Conservation (phyloP, 2,329 filamentous ascomycete species). For the Incumbomyces lentus region DNA sequence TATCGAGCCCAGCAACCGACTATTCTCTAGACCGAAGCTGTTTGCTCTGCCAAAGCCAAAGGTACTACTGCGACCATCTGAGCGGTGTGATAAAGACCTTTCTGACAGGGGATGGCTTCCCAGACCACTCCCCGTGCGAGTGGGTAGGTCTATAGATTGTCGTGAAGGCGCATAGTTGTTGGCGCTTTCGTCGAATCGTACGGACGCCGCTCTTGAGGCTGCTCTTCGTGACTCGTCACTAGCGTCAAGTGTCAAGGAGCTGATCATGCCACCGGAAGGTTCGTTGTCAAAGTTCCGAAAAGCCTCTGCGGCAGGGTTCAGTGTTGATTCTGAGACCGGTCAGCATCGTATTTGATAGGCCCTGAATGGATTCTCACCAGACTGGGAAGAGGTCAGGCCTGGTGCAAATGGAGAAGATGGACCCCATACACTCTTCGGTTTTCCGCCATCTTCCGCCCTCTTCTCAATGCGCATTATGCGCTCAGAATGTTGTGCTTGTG, state of each 20-base stretch:
- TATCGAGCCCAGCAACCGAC: slow-evolving; percentile 53
- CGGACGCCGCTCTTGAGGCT: slow-evolving; percentile 87
- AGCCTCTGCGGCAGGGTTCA: slow-evolving; percentile 68
- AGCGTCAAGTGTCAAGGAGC: slow-evolving; percentile 71
- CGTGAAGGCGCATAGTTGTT: slow-evolving; percentile 84
- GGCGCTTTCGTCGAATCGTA: slow-evolving; percentile 93
- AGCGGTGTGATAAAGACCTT: slow-evolving; percentile 85
- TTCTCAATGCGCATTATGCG: slow-evolving; percentile 52
- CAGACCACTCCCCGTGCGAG: slow-evolving; percentile 68
- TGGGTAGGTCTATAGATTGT: slow-evolving; percentile 72
- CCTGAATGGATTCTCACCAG: slow-evolving; percentile 50
- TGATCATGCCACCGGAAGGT: slow-evolving; percentile 67
- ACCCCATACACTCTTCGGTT: slow-evolving; percentile 76
- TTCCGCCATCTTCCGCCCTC: slow-evolving; percentile 51
- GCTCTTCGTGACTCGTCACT: slow-evolving; percentile 80
- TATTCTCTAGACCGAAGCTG: slow-evolving; percentile 73
- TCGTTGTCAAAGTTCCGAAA: slow-evolving; percentile 83
- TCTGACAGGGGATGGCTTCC: slow-evolving; percentile 75
- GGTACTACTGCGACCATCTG: slow-evolving; percentile 88
- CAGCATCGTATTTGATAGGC: too few relatives aligned
- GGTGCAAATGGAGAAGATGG: slow-evolving; percentile 80
- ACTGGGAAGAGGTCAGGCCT: slow-evolving; percentile 69
- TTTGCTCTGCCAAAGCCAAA: slow-evolving; percentile 78
- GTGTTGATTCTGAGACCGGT: slow-evolving; percentile 55
- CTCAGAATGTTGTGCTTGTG: slow-evolving; percentile 52